These are phyloP conservation scores for Komagataella mondaviorum DNA, from an alignment of 805 yeast species.

Conservation along the genomic window DNA sequence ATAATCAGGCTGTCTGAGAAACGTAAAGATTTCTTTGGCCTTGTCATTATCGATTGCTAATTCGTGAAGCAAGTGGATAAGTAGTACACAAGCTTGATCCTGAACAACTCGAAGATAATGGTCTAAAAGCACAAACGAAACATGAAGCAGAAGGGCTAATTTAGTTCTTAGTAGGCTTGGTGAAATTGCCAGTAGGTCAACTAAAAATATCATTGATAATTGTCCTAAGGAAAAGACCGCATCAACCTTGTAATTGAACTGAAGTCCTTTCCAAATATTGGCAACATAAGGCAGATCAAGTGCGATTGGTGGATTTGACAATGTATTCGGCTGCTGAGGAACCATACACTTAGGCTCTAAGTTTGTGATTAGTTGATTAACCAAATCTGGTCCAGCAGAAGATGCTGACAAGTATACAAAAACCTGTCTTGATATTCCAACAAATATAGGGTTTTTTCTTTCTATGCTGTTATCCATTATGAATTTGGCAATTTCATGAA, in stretches of 20 bases:
- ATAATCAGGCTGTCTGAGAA: conserved; percentile 38
- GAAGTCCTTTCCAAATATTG: conserved; percentile 43
- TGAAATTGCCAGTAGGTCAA: conserved; percentile 61
- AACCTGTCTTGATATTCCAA: conserved; percentile 70
- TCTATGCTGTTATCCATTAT: conserved; percentile 55
- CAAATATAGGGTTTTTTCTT: conserved; percentile 58
- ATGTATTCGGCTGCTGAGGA: neutral
- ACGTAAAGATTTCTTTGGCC: conserved; percentile 40
- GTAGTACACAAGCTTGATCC: conserved; percentile 67
- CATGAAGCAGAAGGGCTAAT: conserved; percentile 66
- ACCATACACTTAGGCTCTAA: conserved; percentile 82
- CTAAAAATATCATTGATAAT: conserved; percentile 70
- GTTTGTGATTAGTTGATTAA: conserved; percentile 54
- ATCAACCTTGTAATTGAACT: conserved; percentile 34
- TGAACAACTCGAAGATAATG: conserved; percentile 78
- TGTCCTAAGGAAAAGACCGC: conserved; percentile 82
- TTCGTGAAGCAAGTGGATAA: conserved; percentile 60
- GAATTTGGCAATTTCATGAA: conserved; percentile 59
- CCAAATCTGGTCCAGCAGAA: conserved; percentile 31
- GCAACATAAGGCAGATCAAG: conserved; percentile 62
- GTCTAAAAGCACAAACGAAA: conserved; percentile 69
- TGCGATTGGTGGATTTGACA: conserved; percentile 24
- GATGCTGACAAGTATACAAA: conserved; percentile 60
- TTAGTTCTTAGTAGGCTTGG: conserved; percentile 46
- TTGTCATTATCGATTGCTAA: conserved; percentile 41